Base-by-base conservation (phyloP, 805 yeast genomes). In the Teunomyces lycoperdinae region DNA sequence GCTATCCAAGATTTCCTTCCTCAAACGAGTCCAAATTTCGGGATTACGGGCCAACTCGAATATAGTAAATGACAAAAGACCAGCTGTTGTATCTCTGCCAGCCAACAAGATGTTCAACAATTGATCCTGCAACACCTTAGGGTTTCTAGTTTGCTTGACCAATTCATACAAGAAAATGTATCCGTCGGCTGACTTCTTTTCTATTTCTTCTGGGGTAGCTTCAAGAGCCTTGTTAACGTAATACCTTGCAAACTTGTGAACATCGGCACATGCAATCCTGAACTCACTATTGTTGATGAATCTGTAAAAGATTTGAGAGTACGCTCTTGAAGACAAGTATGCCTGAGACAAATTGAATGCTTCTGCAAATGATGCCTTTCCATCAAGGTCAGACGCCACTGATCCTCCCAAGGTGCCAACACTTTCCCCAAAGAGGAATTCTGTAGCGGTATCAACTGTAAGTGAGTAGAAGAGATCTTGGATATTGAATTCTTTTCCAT, bases 391-490 rank as follows among this genome's bases (percentile, higher is more conserved):
- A 26, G 27, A 11, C 24, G 13, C 17, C 6, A 36, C 46, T 1
- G 44, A 14, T 14, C 20, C 28, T n/a, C 55, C 56, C 33, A 69
- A 62, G 17, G 66, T 56, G 38, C 61, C 62, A 40, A 61, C 62
- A 7, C 69, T 60, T 51, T 67, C 71, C 17, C 77, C 77, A 57
- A 72, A 68, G 46, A 72, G 63, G 52, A 71, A 70, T 55, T 72
- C 76, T 20, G 74, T 62, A 8, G 76, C 66, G 26, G 73, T 64
- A 52, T 72, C 77, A 47, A 71, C 59, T 11, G 76, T 70, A 16
- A 69, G 60, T 43, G 55, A 58, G 51, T 61, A 65, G 51, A 69
- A 65, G 30, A 60, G 59, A n/a, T 63, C 65, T 50, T 68, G 73
- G 34, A 68, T 45, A 50, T 69, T 71, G 51, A 68, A 58, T 9